Base-by-base conservation (phyloP, 306 rosid species). In the Biancaea sappan region DNA sequence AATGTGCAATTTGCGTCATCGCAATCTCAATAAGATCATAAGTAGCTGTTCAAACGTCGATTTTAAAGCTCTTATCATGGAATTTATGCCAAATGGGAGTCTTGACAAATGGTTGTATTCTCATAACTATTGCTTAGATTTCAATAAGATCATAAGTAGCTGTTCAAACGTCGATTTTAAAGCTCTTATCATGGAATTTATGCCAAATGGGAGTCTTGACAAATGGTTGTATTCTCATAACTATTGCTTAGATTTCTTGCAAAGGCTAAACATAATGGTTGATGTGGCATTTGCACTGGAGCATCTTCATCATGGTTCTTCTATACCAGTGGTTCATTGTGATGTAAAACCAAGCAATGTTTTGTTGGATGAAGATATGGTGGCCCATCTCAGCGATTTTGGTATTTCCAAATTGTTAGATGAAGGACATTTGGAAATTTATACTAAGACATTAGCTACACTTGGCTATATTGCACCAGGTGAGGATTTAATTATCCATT, bases 51-150 rank as follows among this genome's bases (percentile, higher is more conserved):
- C 67, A 1, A 61, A 61, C 35, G 29, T 0, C 35, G 29, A 61
- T 61, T 61, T 61, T 32, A 61, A 61, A 35, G 34, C 67, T 32
- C 1, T 61, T 1, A 61, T 61, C n/a, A 61, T 61, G 67, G 67
- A 61, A 4, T 35, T 61, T 12, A 61, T 61, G 46, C 0, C 67
- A 61, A 61, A 9, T 61, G 47, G 47, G 10, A 61, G 67, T 35
- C 67, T 61, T 61, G 47, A 61, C 0, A 61, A 1, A 35, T 61
- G 47, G 46, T 61, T 61, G 29, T 61, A 61, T 13, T 61, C 67
- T 0, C 47, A 61, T 10, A 35, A 61, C 16, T 18, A 32, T 35
- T 35, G 46, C 0, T 61, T 61, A 19, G 1, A 34, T 35, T 3
- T 61, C 1, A 4, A 18, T 18, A 61, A 35, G 4, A 35, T 61